These are phyloP conservation scores for Smittium mucronatum DNA, from an alignment of 371 early-diverging fungal species.

Conservation along the genomic window DNA sequence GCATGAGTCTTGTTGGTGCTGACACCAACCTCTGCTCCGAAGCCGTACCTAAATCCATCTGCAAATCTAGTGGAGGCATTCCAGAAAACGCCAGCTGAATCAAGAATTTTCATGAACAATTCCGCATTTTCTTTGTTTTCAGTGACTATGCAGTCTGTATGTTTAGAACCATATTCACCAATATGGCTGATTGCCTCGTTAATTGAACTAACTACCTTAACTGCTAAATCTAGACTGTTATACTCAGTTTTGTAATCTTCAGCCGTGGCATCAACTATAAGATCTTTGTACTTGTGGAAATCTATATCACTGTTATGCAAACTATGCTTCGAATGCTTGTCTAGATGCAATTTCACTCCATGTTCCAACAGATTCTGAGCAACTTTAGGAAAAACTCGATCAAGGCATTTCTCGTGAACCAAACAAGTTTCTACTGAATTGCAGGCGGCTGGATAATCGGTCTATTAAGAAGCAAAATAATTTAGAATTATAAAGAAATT, in stretches of 20 bases:
- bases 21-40: constrained; percentile 93
- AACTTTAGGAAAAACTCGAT: constrained; percentile 35
- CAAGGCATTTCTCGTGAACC: constrained; percentile 49
- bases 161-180: constrained; percentile 83
- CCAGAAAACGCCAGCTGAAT: constrained; percentile 95
- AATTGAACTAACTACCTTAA: constrained; percentile 58
- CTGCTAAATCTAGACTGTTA: constrained; percentile 70
- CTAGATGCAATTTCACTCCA: constrained; percentile 50
- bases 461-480: constrained; percentile 21
- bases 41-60: constrained; percentile 95
- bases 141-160: constrained; percentile 88
- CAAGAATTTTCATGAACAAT: constrained; percentile 76
- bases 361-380: constrained; percentile 41
- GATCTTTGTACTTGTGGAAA: neutral
- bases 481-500: neutral
- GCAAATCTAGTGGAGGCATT: constrained; percentile 93
- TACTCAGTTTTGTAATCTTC: constrained; percentile 78
- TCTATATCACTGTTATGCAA: constrained; percentile 19
- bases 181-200: constrained; percentile 80
- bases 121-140: constrained; percentile 57
- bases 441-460: constrained; percentile 91
- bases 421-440: constrained; percentile 86
- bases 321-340: constrained; percentile 23
- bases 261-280: constrained; percentile 17
- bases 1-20: constrained; percentile 97